Percentiles rank a stretch among this genome's conserved stretches.
Conservation (phyloP, 768 basidiomycete genomes). For the Phlebiopsis gigantea region DNA sequence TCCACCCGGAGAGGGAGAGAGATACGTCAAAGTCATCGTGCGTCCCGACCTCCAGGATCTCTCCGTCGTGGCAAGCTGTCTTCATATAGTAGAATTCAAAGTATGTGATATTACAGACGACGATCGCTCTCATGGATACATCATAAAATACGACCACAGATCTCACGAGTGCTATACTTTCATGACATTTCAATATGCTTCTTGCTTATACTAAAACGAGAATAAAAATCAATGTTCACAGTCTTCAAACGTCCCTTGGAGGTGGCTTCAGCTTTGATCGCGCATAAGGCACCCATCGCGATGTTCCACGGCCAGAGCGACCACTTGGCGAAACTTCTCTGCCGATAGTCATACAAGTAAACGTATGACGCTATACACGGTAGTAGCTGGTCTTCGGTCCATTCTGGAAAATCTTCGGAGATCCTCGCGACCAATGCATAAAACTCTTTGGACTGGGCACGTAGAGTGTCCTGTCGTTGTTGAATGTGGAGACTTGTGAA, state of each 20-base stretch:
- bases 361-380: conserved; percentile 48
- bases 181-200: background rate
- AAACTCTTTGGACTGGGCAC: conserved; percentile 39
- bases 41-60: too few relatives aligned
- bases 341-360: conserved; percentile 35
- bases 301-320: conserved; percentile 50
- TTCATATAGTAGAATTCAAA: too few relatives aligned
- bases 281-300: conserved; percentile 46
- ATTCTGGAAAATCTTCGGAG: conserved; percentile 14
- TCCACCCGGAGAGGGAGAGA: too few relatives aligned
- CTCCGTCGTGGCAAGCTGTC: too few relatives aligned
- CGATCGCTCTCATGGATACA: too few relatives aligned
- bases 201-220: conserved; percentile 19
- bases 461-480: conserved; percentile 41
- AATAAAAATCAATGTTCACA: conserved; percentile 39
- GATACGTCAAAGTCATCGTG: too few relatives aligned
- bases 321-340: conserved; percentile 17
- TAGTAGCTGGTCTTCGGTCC: conserved; percentile 28
- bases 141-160: too few relatives aligned
- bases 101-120: too few relatives aligned
- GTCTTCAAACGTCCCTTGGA: conserved; percentile 34
- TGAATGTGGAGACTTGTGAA: conserved; percentile 40
- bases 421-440: background rate
- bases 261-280: conserved; percentile 43
- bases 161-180: background rate